Conservation (phyloP, 345 rosid species). For the Diplotaxis tenuifolia region DNA sequence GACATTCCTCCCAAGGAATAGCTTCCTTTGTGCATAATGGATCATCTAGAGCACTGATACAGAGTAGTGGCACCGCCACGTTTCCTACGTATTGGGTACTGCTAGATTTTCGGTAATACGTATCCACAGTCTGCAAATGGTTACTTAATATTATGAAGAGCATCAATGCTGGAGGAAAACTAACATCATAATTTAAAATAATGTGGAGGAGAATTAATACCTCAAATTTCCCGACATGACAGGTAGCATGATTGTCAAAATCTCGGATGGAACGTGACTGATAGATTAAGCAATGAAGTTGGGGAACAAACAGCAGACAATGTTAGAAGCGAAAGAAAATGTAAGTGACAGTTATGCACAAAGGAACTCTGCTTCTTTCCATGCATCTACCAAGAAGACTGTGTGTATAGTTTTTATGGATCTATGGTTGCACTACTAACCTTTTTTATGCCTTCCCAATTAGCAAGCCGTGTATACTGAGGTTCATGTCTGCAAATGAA, state of each 20-base stretch:
- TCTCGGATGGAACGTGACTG: constrained; percentile 87
- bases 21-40: constrained; percentile 91
- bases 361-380: background rate
- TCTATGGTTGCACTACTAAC: constrained; percentile 41
- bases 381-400: background rate
- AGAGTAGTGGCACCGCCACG: constrained; percentile 79
- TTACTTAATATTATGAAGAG: background rate
- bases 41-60: constrained; percentile 88
- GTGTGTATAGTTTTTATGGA: constrained; percentile 4
- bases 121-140: constrained; percentile 67
- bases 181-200: constrained; percentile 2
- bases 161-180: background rate
- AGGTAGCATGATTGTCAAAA: constrained; percentile 77
- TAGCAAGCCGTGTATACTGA: constrained; percentile 74
- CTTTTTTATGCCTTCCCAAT: constrained; percentile 93
- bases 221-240: constrained; percentile 85
- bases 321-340: constrained; percentile 10
- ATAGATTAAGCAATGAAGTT: constrained; percentile 19
- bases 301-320: constrained; percentile 1
- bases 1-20: constrained; percentile 97
- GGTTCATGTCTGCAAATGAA: constrained; percentile 74
- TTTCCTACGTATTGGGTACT: constrained; percentile 58
- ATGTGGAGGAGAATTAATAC: constrained; percentile 37
- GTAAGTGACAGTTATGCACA: background rate
- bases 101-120: constrained; percentile 80